Percentiles rank a stretch among this genome's conserved stretches.
phyloP scores from a whole-genome alignment of 23 red algal species.

The Chondrus crispus region DNA sequence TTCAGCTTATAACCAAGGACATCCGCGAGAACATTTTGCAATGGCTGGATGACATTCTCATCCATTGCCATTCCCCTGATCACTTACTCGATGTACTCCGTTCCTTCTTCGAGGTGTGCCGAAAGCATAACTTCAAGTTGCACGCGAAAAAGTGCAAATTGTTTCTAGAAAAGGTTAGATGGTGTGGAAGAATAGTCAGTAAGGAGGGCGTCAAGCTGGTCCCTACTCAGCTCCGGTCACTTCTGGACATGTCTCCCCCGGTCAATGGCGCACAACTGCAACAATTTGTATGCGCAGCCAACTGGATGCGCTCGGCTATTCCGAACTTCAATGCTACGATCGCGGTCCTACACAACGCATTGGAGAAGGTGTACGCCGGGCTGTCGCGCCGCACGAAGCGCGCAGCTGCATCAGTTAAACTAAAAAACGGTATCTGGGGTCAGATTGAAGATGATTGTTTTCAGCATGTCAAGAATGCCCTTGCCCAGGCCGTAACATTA shows the following conservation, averaged over 20 bases:
- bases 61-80: too few relatives aligned
- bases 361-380: neutral
- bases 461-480: neutral
- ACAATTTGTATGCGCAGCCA: neutral
- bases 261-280: neutral
- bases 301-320: neutral
- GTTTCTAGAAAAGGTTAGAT: too few relatives aligned
- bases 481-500: neutral
- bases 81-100: neutral
- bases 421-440: neutral
- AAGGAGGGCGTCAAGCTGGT: too few relatives aligned
- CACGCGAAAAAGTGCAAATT: too few relatives aligned
- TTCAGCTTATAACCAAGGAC: too few relatives aligned
- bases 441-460: neutral
- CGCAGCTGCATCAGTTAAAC: neutral
- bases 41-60: too few relatives aligned
- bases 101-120: neutral
- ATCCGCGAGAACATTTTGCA: too few relatives aligned
- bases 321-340: neutral
- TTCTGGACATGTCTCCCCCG: too few relatives aligned
- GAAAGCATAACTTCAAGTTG: neutral
- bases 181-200: too few relatives aligned
- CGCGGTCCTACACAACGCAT: neutral
- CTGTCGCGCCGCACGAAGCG: neutral
- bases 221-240: too few relatives aligned